Evolutionary conservation across 495 filamentous ascomycete genomes (phyloP), one percentile per base, ranked within the genome.

Genomic region (Amniculicola lignicola): DNA sequence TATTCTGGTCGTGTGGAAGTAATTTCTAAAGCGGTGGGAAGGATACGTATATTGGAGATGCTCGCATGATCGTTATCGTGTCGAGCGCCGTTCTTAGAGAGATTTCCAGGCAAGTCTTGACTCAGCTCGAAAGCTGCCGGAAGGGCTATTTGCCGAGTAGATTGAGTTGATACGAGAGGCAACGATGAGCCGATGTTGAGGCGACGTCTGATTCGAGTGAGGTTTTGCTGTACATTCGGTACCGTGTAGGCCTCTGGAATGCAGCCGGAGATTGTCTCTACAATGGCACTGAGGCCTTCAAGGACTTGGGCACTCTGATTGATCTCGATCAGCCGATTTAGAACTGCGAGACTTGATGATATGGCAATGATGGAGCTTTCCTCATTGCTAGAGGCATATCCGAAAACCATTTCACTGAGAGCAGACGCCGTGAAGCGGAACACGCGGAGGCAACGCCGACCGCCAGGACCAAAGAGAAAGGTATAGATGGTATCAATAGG

Each of bases 41-140:
- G 65, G 36, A 88, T 82, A 36, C 69, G 66, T 33, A 89, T 83
- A 2, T 82, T 60, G 14, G 58, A 51, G 47, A 88, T 85, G 59
- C 78, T 67, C 0, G 65, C 73, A 41, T 80, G 67, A 64, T 89
- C 85, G 61, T 89, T 90, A 64, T 87, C 79, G 52, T 90, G 86
- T 3, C 86, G 73, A 21, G 69, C 69, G 0, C 82, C 82, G 18
- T 74, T 67, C 4, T 62, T 49, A 3, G 79, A 82, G 7, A 83
- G 70, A 25, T 66, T 57, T 3, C 82, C 82, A 14, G 81, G 82
- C 3, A 9, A 18, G 24, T 62, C 59, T 14, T 28, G 19, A 10
- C 4, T 42, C 16, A 50, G 25, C 40, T 53, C 44, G 40, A 54
- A 62, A 21, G 22, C 27, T 21, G 40, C 41, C n/a, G n/a, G n/a